phyloP scores from a whole-genome alignment of 1,284 basidiomycete genomes.

The Ganoderma boninense region DNA sequence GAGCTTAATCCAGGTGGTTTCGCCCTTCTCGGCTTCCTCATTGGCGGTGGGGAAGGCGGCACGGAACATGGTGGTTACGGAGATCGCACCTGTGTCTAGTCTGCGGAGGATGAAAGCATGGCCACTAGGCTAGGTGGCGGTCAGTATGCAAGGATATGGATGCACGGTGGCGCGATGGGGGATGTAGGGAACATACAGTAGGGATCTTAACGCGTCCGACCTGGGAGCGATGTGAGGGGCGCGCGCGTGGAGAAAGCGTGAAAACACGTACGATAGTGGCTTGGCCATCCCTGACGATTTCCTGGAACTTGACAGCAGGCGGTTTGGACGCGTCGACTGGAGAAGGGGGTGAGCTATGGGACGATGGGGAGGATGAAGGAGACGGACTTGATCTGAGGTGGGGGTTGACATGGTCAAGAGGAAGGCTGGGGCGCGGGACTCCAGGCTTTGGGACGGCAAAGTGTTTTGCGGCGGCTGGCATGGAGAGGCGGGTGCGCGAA shows the following conservation, averaged over 20 bases:
- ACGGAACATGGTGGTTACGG: slow-evolving; percentile 97
- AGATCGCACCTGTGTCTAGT: slow-evolving; percentile 96
- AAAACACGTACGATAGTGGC: slow-evolving; percentile 64
- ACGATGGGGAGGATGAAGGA: slow-evolving; percentile 31
- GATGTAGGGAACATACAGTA: slow-evolving; percentile 64
- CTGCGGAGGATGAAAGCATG: slow-evolving; percentile 96
- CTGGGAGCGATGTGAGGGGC: slow-evolving; percentile 46
- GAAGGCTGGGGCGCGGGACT: slow-evolving; percentile 48
- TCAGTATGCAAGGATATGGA: slow-evolving; percentile 27
- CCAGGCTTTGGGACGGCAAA: slow-evolving; percentile 30
- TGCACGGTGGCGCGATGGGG: slow-evolving; percentile 16
- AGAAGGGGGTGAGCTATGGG: slow-evolving; percentile 22
- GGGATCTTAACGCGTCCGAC: slow-evolving; percentile 94
- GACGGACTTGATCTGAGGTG: slow-evolving; percentile 49
- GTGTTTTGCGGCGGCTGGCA: slow-evolving; percentile 27
- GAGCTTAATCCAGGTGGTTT: slow-evolving; percentile 88
- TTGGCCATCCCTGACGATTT: slow-evolving; percentile 70
- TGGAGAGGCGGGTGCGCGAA: slow-evolving; percentile 22
- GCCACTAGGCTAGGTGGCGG: slow-evolving; percentile 59
- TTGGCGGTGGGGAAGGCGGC: slow-evolving; percentile 91
- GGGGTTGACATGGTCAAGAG: slow-evolving; percentile 49
- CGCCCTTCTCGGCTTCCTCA: slow-evolving; percentile 83
- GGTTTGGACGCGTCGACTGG: slow-evolving; percentile 43
- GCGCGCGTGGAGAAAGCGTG: slow-evolving; percentile 14
- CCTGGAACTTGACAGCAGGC: slow-evolving; percentile 71